phyloP scores from a whole-genome alignment of 2,329 filamentous ascomycete species.

The Sclerotinia spermophila region DNA sequence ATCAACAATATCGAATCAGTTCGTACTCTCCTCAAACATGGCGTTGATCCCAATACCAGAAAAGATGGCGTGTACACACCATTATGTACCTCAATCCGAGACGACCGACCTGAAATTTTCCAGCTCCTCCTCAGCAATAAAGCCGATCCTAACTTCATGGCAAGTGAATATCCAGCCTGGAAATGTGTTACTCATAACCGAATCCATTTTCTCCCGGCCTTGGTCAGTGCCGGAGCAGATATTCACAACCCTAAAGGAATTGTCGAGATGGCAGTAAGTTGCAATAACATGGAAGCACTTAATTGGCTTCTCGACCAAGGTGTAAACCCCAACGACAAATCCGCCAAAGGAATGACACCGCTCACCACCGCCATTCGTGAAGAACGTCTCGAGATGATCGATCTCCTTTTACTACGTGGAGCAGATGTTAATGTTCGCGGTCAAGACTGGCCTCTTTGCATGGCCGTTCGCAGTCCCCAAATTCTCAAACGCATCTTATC shows the following conservation, averaged over 20 bases:
- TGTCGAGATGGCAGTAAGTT: conserved; percentile 59
- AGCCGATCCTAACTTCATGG: conserved; percentile 51
- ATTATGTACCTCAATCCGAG: conserved; percentile 64
- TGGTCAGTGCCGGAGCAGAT: conserved; percentile 59
- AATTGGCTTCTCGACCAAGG: conserved; percentile 58
- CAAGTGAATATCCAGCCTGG: conserved; percentile 62
- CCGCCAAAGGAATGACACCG: conserved; percentile 55
- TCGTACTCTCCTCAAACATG: conserved; percentile 52
- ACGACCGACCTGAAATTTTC: conserved; percentile 60
- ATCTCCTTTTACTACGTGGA: conserved; percentile 54
- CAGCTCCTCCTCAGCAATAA: conserved; percentile 52
- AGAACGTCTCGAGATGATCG: conserved; percentile 55
- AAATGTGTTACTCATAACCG: conserved; percentile 66
- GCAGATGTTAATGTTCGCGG: conserved; percentile 61
- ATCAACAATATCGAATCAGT: conserved; percentile 63
- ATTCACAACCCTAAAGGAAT: conserved; percentile 60
- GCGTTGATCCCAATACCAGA: conserved; percentile 57
- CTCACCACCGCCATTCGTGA: conserved; percentile 64
- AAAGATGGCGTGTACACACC: conserved; percentile 67
- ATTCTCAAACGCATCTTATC: conserved; percentile 58
- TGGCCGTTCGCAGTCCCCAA: conserved; percentile 60
- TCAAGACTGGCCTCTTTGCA: conserved; percentile 67
- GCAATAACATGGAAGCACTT: conserved; percentile 58
- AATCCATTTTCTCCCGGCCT: conserved; percentile 54
- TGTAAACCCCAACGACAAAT: conserved; percentile 58